Percentiles rank a stretch among this genome's conserved stretches.
Conservation (phyloP, 345 rosid genomes). For the Gossypium anomalum region DNA sequence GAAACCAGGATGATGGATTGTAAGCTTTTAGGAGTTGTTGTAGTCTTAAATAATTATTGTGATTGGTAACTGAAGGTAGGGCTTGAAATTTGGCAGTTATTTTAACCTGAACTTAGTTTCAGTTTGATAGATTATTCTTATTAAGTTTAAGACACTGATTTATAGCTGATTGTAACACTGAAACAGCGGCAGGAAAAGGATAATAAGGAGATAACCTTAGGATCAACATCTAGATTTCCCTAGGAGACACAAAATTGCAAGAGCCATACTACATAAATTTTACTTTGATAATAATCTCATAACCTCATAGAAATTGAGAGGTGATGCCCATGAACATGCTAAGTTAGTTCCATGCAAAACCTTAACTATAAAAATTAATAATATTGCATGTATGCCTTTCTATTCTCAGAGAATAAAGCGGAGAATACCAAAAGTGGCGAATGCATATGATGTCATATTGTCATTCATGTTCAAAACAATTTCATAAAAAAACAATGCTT, state of each 20-base stretch:
- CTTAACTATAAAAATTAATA: not conserved
- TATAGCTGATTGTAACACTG: not conserved
- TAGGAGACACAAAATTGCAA: not conserved
- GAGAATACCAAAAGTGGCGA: not conserved
- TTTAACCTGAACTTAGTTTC: not conserved
- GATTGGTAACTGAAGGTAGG: not conserved
- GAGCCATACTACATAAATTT: not conserved
- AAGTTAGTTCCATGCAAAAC: not conserved
- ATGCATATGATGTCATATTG: not conserved
- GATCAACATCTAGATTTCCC: not conserved
- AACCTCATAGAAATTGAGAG: not conserved
- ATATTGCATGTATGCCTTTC: not conserved
- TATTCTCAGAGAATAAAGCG: not conserved
- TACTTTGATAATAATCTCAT: not conserved
- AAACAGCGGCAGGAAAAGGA: not conserved
- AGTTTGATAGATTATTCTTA: not conserved
- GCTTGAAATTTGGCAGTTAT: not conserved
- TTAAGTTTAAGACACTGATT: not conserved
- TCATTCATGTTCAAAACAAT: not conserved
- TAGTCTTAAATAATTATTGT: not conserved
- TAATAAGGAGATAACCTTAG: not conserved
- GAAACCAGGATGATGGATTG: not conserved
- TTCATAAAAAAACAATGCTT: not conserved
- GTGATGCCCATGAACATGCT: not conserved
- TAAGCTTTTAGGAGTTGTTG: not conserved